Base-by-base conservation (phyloP, 805 yeast species). In the Zygosaccharomyces lentus region DNA sequence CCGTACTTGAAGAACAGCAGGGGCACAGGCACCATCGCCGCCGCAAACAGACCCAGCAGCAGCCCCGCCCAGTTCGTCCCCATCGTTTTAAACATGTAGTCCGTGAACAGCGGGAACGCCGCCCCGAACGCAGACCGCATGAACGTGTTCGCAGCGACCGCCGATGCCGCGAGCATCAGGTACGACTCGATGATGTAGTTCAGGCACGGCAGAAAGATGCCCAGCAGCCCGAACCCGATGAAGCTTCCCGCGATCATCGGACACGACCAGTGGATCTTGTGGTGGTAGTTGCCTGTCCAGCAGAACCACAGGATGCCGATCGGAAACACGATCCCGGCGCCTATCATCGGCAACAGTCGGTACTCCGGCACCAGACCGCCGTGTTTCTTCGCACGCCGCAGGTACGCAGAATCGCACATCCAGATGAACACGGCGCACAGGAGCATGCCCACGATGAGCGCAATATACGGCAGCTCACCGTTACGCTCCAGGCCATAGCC, bases 241-340 rank as follows among this genome's bases (percentile, higher is more conserved):
- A 82, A 74, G 3, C 76, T 49, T 51, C 87, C 84, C 24, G 86
- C 79, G 24, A 78, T 66, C 2, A 84, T 76, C 34, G 95, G 93
- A n/a, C 78, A 86, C 56, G 81, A 82, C 91, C 91, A 89, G 61
- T 83, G 96, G 31, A 87, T 78, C 35, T 66, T 66, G 29, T 81
- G 65, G 40, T 77, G 82, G 65, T 81, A 89, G 52, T 78, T 76
- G 61, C 96, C 96, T 8, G 91, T 71, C 96, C 96, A 89, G 47
- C 86, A 78, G 64, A 89, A 73, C 96, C 96, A 85, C 58, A 88
- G 73, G 51, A 88, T 70, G 43, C 96, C 96, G 43, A 79, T 71
- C 24, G 95, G 84, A 70, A 89, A 87, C 7, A 75, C 61, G 44
- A 86, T 52, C 19, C 82, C 81, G 26, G 95, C 90, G 35, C 75